A percentile compares a stretch with the other conserved stretches of the same genome.
Conservation (phyloP, 192 early-diverging fungal genomes). For the Chytriomyces hyalinus region DNA sequence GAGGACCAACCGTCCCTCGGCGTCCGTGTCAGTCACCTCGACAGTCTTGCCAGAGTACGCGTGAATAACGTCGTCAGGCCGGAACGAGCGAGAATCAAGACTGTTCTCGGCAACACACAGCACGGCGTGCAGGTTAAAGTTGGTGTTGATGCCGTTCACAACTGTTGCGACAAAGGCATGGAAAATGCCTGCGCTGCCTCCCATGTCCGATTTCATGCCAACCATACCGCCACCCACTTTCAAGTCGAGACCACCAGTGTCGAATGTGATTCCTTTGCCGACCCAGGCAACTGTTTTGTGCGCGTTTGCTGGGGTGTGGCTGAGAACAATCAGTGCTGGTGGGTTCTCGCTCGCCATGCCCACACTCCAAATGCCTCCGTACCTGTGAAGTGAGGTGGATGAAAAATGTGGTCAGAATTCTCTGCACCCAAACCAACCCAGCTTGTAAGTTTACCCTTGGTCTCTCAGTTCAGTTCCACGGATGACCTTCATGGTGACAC, state of each 20-base stretch:
- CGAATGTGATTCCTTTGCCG: constrained; percentile 63
- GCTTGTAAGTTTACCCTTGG: constrained; percentile 32
- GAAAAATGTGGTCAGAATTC: neutral
- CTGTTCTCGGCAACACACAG: constrained; percentile 60
- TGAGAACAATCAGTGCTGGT: constrained; percentile 50
- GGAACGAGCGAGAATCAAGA: constrained; percentile 34
- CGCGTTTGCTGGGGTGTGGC: constrained; percentile 34
- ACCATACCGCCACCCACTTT: constrained; percentile 38
- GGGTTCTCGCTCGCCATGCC: constrained; percentile 51
- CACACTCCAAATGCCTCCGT: constrained; percentile 52
- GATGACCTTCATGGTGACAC: constrained; percentile 48
- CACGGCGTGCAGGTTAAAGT: constrained; percentile 39
- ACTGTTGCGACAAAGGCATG: constrained; percentile 50
- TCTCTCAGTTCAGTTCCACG: constrained; percentile 49
- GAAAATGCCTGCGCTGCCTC: constrained; percentile 53
- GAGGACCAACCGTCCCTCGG: constrained; percentile 49
- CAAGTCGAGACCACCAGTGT: constrained; percentile 53
- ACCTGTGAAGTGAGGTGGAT: neutral
- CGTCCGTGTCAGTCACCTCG: constrained; percentile 59
- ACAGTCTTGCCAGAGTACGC: constrained; percentile 58
- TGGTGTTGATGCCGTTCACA: neutral
- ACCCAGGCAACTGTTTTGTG: constrained; percentile 52
- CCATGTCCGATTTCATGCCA: constrained; percentile 60
- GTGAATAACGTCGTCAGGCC: constrained; percentile 50
- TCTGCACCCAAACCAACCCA: neutral